Evolutionary conservation across 805 yeast genomes (phyloP).

Genomic region (Schwanniomyces polymorphus): DNA sequence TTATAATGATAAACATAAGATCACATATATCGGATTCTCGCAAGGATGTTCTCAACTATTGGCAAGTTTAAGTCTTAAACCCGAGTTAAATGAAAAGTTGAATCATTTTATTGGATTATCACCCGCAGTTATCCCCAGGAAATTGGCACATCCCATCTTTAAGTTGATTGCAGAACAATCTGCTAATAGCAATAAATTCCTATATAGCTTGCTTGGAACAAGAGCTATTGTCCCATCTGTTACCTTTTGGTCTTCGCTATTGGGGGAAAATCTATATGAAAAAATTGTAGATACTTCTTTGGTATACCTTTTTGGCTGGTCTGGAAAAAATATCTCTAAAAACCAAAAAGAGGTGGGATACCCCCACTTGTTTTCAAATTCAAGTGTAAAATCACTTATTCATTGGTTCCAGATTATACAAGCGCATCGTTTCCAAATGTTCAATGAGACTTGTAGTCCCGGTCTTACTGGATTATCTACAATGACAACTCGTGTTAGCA

Average conservation of each 20-base stretch:
- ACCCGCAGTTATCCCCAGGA: constrained; percentile 28
- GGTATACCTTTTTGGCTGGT: constrained; percentile 26
- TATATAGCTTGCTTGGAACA: constrained; percentile 24
- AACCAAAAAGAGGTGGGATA: constrained; percentile 27
- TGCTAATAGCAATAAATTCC: constrained; percentile 23
- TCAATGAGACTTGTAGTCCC: constrained; percentile 24
- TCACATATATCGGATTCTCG: constrained; percentile 29
- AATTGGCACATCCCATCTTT: constrained; percentile 22
- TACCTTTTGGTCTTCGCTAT: constrained; percentile 23
- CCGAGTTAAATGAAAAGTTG: constrained; percentile 18
- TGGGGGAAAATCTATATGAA: constrained; percentile 22
- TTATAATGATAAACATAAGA: constrained; percentile 14
- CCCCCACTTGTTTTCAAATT: constrained; percentile 29
- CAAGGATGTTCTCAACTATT: constrained; percentile 33
- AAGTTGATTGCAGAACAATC: constrained; percentile 22
- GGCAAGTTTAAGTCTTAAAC: constrained; percentile 29
- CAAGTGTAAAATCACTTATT: constrained; percentile 25
- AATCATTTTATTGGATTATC: constrained; percentile 27
- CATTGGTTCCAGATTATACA: constrained; percentile 35
- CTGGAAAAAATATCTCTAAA: constrained; percentile 18
- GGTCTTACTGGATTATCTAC: constrained; percentile 22
- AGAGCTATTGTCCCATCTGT: constrained; percentile 30
- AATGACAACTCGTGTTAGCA: constrained; percentile 13
- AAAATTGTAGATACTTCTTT: constrained; percentile 23
- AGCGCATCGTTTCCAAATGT: constrained; percentile 31